A percentile compares a stretch with the other conserved stretches of the same genome.
phyloP scores from a whole-genome alignment of 1,284 basidiomycete species.

The Apiotrichum laibachii region DNA sequence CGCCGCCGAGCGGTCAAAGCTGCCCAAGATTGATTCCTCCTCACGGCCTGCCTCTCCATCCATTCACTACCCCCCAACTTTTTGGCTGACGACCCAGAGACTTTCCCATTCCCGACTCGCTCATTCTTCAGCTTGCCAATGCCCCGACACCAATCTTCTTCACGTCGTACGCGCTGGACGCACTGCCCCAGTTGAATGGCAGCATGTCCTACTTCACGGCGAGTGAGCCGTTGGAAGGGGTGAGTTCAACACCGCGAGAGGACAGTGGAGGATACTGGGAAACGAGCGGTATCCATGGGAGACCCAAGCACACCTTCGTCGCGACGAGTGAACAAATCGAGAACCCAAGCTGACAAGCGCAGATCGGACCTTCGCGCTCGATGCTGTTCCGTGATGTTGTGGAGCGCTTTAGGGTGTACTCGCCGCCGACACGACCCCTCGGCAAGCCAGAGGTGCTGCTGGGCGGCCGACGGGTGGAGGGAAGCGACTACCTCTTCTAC shows the following conservation, averaged over 20 bases:
- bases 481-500: conserved; percentile 71
- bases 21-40: not conserved
- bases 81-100: conserved; percentile 25
- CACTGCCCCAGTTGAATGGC: conserved; percentile 86
- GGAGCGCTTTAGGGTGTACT: conserved; percentile 76
- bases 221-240: conserved; percentile 72
- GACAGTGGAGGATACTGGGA: no score
- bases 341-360: not conserved
- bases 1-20: not conserved
- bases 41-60: not conserved
- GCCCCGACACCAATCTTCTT: conserved; percentile 84
- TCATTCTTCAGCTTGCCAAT: conserved; percentile 71
- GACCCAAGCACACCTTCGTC: no score
- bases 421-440: conserved; percentile 70
- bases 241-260: conserved; percentile 13
- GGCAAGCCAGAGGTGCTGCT: conserved; percentile 73
- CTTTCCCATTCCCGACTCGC: conserved; percentile 44
- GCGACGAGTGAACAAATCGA: no score
- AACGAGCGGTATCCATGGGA: no score
- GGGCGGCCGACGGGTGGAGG: conserved; percentile 70
- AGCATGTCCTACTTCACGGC: conserved; percentile 91
- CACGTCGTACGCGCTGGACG: conserved; percentile 87
- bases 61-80: not conserved
- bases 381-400: conserved; percentile 85
- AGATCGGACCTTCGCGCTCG: conserved; percentile 60